phyloP scores from a whole-genome alignment of 2,329 filamentous ascomycete species.

The Fonsecaea monophora region DNA sequence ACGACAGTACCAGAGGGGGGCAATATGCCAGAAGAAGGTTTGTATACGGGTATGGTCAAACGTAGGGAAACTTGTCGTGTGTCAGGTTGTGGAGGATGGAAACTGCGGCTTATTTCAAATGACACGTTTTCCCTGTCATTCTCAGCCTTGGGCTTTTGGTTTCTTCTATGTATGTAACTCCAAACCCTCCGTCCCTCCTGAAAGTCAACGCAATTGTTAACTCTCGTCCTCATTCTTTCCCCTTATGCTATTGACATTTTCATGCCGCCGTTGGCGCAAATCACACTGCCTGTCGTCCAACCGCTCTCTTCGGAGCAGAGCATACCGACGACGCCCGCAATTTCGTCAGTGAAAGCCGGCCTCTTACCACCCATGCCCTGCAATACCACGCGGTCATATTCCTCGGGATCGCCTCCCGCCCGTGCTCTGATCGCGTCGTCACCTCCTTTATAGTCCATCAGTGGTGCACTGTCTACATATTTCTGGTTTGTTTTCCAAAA shows the following conservation, averaged over 20 bases:
- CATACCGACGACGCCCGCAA: constrained; percentile 79
- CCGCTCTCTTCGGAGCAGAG: constrained; percentile 72
- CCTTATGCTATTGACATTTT: constrained; percentile 52
- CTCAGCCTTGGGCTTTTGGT: constrained; percentile 4
- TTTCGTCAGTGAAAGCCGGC: constrained; percentile 71
- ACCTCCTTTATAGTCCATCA: constrained; percentile 64
- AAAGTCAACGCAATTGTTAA: background rate
- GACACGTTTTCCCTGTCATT: constrained; percentile 6
- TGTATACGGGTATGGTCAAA: constrained; percentile 1
- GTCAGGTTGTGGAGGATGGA: background rate
- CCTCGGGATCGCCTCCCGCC: constrained; percentile 63
- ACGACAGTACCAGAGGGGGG: background rate
- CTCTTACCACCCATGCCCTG: constrained; percentile 64
- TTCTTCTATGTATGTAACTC: background rate
- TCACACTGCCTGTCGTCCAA: constrained; percentile 80
- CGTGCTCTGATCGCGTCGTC: constrained; percentile 56
- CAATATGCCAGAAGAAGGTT: constrained; percentile 10
- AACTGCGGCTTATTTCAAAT: constrained; percentile 15
- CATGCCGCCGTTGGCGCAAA: constrained; percentile 83
- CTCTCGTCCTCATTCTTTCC: background rate
- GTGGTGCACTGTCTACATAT: constrained; percentile 68
- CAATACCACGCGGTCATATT: constrained; percentile 67
- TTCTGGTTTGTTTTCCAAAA: constrained; percentile 67
- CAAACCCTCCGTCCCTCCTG: background rate
- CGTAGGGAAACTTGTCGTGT: background rate